Evolutionary conservation across 345 rosid genomes (phyloP).

Genomic region (Populus tremula): DNA sequence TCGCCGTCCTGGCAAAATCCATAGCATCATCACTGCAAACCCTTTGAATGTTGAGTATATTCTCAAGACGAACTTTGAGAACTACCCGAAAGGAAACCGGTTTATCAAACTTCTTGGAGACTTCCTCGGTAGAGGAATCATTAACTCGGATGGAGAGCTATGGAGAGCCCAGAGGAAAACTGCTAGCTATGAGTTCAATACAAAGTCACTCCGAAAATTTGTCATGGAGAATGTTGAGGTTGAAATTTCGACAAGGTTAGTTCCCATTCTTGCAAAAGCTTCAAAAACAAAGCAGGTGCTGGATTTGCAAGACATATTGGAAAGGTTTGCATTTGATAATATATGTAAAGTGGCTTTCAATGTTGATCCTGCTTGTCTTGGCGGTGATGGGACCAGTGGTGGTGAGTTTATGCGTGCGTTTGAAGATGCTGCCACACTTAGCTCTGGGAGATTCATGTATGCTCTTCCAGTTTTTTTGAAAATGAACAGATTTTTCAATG

Average conservation of each 20-base stretch:
- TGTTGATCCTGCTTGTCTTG: constrained; percentile 18
- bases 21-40: constrained; percentile 38
- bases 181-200: constrained; percentile 46
- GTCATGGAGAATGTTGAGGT: constrained; percentile 30
- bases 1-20: constrained; percentile 24
- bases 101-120: constrained; percentile 28
- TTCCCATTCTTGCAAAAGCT: constrained; percentile 31
- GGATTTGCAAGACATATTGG: constrained; percentile 24
- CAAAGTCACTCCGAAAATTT: constrained; percentile 37
- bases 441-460: constrained; percentile 19
- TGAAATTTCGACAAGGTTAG: constrained; percentile 30
- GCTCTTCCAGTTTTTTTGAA: constrained; percentile 1
- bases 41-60: constrained; percentile 39
- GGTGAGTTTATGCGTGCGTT: constrained; percentile 27
- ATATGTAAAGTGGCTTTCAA: constrained; percentile 32
- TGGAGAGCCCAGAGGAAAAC: constrained; percentile 46
- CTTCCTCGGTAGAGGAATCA: constrained; percentile 46
- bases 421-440: constrained; percentile 23
- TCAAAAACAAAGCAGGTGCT: constrained; percentile 7
- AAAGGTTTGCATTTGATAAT: constrained; percentile 29
- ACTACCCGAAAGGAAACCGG: constrained; percentile 40
- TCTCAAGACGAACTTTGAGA: constrained; percentile 41
- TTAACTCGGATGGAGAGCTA: constrained; percentile 41
- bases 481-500: not conserved
- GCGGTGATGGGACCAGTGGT: constrained; percentile 3